These are phyloP conservation scores for Fomitiporia mediterranea DNA, from an alignment of 1,284 basidiomycete genomes.

Conservation along the genomic window DNA sequence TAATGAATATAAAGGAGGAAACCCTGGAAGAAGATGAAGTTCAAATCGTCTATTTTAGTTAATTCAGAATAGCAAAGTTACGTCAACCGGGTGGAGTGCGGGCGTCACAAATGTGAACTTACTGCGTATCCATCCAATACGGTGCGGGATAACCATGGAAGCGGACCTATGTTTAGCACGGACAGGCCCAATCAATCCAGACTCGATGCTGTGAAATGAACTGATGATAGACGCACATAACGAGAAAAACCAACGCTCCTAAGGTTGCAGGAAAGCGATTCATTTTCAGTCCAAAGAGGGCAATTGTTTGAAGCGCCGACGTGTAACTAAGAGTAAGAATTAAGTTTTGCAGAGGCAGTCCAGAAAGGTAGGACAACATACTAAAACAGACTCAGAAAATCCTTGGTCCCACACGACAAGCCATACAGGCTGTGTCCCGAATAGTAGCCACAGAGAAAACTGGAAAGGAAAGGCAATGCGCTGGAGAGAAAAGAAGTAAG, in stretches of 20 bases:
- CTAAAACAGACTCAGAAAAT: conserved; percentile 63
- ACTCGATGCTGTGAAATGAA: background rate
- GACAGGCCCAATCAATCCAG: background rate
- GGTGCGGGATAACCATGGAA: conserved; percentile 49
- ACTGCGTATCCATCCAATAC: conserved; percentile 52
- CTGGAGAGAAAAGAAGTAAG: background rate
- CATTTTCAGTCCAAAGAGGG: conserved; percentile 70
- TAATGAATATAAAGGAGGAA: conserved; percentile 56
- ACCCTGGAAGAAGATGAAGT: conserved; percentile 60
- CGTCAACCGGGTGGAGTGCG: background rate
- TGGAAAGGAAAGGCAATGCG: conserved; percentile 26
- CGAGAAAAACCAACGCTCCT: conserved; percentile 53
- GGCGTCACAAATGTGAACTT: conserved; percentile 24
- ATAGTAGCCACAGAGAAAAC: conserved; percentile 53
- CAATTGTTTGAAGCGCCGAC: conserved; percentile 69
- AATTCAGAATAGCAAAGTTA: background rate
- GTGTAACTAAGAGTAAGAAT: conserved; percentile 33
- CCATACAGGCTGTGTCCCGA: conserved; percentile 24
- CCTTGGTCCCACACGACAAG: conserved; percentile 42
- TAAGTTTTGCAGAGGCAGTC: conserved; percentile 25
- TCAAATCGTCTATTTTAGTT: conserved; percentile 49
- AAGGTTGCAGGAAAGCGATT: conserved; percentile 62
- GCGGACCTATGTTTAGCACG: conserved; percentile 37
- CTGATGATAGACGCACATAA: conserved; percentile 42
- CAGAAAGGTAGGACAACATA: conserved; percentile 44